Evolutionary conservation across 176 grass and related monocot species (phyloP).

Genomic region (Eleusine coracana): DNA sequence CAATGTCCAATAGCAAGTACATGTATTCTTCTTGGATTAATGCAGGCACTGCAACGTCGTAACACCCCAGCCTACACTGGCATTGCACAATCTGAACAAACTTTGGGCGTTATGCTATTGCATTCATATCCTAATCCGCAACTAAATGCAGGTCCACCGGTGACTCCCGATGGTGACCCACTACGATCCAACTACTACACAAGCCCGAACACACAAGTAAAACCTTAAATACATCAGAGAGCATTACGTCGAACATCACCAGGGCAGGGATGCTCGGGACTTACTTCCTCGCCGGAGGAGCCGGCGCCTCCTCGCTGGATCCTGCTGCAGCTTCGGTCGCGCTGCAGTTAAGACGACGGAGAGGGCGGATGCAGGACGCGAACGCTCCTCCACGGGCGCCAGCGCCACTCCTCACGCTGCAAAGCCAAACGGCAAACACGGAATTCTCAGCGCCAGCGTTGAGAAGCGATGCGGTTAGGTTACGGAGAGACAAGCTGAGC

Average conservation of each 20-base stretch:
- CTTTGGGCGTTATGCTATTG: background rate
- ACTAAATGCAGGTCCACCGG: background rate
- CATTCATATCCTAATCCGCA: background rate
- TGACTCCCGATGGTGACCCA: background rate
- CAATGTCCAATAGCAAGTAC: background rate
- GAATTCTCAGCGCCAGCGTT: background rate
- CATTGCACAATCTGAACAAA: background rate
- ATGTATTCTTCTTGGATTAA: background rate
- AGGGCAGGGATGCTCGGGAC: background rate
- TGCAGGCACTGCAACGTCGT: background rate
- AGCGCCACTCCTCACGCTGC: constrained; percentile 39
- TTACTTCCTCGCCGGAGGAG: constrained; percentile 47
- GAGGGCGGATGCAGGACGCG: constrained; percentile 24
- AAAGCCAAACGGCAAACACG: background rate
- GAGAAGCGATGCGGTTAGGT: background rate
- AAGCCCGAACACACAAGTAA: background rate
- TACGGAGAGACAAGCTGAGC: background rate
- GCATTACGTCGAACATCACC: constrained; percentile 48
- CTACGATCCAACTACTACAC: background rate
- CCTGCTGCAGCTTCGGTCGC: background rate
- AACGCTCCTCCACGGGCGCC: constrained; percentile 35
- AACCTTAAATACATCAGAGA: background rate
- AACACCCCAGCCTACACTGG: background rate
- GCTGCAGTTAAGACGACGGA: constrained; percentile 46
- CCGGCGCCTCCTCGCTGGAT: constrained; percentile 32